Conservation (phyloP, 768 basidiomycete genomes). For the Goffeauzyma gilvescens region DNA sequence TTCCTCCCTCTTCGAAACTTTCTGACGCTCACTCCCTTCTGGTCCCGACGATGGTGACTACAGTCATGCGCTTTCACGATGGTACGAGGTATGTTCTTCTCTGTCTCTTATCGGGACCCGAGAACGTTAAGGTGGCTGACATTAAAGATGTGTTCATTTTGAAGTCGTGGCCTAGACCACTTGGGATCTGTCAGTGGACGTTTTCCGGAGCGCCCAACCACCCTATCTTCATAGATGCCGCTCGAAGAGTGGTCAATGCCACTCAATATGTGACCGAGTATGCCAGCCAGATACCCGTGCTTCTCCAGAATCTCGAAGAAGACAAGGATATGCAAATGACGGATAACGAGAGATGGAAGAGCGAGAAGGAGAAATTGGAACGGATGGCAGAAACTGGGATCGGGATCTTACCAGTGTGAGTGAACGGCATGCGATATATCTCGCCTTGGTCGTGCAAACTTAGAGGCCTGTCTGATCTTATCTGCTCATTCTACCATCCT, state of each 20-base stretch:
- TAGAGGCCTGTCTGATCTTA: not conserved
- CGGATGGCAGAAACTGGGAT: not conserved
- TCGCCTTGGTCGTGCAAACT: no score
- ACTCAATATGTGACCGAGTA: conserved; percentile 12
- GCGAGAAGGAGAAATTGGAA: not conserved
- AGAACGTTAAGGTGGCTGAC: no score
- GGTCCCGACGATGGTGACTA: no score
- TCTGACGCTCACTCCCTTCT: no score
- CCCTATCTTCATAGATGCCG: conserved; percentile 28
- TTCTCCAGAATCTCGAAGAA: not conserved
- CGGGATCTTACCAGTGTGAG: conserved; percentile 4
- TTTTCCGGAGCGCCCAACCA: conserved; percentile 23
- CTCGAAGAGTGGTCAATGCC: conserved; percentile 19
- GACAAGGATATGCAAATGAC: not conserved
- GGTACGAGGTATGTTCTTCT: no score
- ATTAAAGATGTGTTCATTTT: no score
- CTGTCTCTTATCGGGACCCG: no score
- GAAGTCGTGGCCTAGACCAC: conserved; percentile 4
- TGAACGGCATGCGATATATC: no score
- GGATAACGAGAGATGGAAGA: no score
- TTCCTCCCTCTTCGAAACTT: no score
- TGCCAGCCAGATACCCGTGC: not conserved
- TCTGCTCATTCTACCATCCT: not conserved
- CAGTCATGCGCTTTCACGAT: no score
- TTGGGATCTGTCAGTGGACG: conserved; percentile 26